These are phyloP conservation scores for Lentinula lateritia DNA, from an alignment of 768 basidiomycete species.

Conservation along the genomic window DNA sequence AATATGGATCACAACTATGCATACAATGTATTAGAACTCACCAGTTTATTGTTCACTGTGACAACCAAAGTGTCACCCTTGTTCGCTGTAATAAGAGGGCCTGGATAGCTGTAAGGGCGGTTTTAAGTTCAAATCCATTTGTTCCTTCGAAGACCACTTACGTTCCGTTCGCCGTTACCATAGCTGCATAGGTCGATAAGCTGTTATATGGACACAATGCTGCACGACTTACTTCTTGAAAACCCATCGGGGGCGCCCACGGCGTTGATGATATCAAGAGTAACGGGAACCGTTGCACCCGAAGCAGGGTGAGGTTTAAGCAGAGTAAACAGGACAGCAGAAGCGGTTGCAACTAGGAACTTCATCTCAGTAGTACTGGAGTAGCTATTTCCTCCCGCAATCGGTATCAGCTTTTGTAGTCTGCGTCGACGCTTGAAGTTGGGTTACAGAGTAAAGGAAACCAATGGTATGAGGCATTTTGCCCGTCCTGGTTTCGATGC, in stretches of 20 bases:
- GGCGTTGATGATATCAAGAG: constrained; percentile 27
- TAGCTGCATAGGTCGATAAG: not conserved
- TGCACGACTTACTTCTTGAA: not conserved
- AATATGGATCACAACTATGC: not conserved
- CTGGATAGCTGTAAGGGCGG: not conserved
- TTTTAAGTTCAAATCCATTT: not conserved
- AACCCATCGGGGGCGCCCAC: constrained; percentile 39
- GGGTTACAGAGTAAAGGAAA: not conserved
- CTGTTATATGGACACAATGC: constrained; percentile 11
- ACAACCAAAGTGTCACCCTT: constrained; percentile 40
- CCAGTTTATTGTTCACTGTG: constrained; percentile 36
- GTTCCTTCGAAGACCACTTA: not conserved
- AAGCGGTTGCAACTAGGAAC: constrained; percentile 2
- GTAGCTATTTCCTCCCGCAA: not conserved
- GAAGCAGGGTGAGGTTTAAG: not conserved
- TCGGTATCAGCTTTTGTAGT: not conserved
- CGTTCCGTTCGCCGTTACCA: constrained; percentile 11
- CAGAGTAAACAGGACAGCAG: not conserved
- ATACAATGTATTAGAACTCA: constrained; percentile 21
- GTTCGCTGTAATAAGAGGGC: constrained; percentile 18
- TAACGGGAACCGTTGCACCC: constrained; percentile 19
- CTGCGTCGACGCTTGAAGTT: not conserved
- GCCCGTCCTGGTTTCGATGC: not conserved
- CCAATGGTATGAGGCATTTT: constrained; percentile 5
- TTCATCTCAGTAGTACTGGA: not conserved